phyloP scores from a whole-genome alignment of 495 filamentous ascomycete genomes.

The Polyplosphaeria fusca region DNA sequence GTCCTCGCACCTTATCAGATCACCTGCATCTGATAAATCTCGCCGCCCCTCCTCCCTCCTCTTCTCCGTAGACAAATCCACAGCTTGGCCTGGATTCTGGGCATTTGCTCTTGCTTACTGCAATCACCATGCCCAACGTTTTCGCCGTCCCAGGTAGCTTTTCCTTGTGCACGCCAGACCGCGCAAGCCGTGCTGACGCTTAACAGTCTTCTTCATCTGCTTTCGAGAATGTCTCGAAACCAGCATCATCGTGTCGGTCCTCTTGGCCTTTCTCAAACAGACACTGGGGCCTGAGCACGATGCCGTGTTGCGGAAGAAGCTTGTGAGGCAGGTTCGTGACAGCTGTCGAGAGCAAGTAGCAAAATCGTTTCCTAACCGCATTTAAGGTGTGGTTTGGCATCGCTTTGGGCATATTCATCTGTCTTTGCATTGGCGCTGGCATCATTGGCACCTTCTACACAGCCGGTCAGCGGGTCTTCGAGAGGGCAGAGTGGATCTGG shows the following conservation, averaged over 20 bases:
- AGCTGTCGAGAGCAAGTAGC: not conserved
- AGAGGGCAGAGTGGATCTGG: slow-evolving; percentile 66
- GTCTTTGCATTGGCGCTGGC: slow-evolving; percentile 64
- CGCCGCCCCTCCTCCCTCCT: no score
- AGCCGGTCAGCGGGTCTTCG: slow-evolving; percentile 62
- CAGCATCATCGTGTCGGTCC: slow-evolving; percentile 75
- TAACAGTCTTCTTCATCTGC: slow-evolving; percentile 73
- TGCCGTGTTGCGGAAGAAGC: slow-evolving; percentile 57
- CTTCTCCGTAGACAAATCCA: no score
- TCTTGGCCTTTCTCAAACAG: slow-evolving; percentile 79
- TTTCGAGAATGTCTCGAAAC: slow-evolving; percentile 83
- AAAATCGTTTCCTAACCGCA: not conserved
- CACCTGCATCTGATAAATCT: no score
- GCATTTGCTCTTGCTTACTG: no score
- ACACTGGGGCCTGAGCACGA: slow-evolving; percentile 62
- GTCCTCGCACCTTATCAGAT: no score
- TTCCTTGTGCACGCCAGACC: not conserved
- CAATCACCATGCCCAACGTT: slow-evolving; percentile 53
- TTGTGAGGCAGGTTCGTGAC: slow-evolving; percentile 64
- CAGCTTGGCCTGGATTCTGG: no score
- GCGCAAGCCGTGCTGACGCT: no score
- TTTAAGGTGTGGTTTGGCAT: slow-evolving; percentile 69
- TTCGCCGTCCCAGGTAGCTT: slow-evolving; percentile 56
- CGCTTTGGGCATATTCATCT: slow-evolving; percentile 60
- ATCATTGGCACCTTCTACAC: slow-evolving; percentile 81